Evolutionary conservation across 768 basidiomycete species (phyloP).

Genomic region (Filobasidium floriforme): DNA sequence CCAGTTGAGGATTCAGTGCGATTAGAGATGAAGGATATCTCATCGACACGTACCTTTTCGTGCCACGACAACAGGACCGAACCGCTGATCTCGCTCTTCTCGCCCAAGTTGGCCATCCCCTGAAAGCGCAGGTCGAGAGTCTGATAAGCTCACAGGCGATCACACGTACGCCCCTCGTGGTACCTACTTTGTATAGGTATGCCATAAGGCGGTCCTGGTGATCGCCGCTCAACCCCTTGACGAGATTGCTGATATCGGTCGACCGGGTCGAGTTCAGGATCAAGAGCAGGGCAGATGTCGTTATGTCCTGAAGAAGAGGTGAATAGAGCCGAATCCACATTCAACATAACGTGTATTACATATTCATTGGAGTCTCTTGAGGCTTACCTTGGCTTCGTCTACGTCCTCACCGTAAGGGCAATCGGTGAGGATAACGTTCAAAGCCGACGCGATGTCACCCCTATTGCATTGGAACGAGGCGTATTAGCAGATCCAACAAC

Average conservation of each 20-base stretch:
- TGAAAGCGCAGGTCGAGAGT: slow-evolving; percentile 13
- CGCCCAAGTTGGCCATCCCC: slow-evolving; percentile 68
- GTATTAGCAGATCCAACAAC: not conserved
- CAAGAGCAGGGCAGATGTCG: slow-evolving; percentile 69
- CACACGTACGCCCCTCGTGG: not conserved
- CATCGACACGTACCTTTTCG: slow-evolving; percentile 64
- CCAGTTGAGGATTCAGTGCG: not conserved
- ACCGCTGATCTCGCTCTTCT: slow-evolving; percentile 56
- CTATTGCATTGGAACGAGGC: slow-evolving; percentile 46
- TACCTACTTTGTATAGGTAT: slow-evolving; percentile 73
- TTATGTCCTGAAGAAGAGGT: slow-evolving; percentile 55
- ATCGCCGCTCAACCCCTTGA: slow-evolving; percentile 54
- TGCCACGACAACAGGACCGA: slow-evolving; percentile 81
- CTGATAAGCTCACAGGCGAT: not conserved
- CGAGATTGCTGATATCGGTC: slow-evolving; percentile 67
- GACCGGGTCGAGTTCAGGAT: slow-evolving; percentile 92
- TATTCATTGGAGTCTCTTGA: not conserved
- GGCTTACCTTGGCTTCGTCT: slow-evolving; percentile 78
- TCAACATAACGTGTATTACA: not conserved
- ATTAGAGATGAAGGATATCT: too few species aligned
- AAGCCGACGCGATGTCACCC: slow-evolving; percentile 66
- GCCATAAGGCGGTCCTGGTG: slow-evolving; percentile 82
- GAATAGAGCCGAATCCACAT: not conserved
- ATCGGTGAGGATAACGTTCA: slow-evolving; percentile 62
- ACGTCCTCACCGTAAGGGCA: slow-evolving; percentile 82